Conservation (phyloP, 228 moss, liverwort and hornwort species). For the Sphagnum magellanicum region DNA sequence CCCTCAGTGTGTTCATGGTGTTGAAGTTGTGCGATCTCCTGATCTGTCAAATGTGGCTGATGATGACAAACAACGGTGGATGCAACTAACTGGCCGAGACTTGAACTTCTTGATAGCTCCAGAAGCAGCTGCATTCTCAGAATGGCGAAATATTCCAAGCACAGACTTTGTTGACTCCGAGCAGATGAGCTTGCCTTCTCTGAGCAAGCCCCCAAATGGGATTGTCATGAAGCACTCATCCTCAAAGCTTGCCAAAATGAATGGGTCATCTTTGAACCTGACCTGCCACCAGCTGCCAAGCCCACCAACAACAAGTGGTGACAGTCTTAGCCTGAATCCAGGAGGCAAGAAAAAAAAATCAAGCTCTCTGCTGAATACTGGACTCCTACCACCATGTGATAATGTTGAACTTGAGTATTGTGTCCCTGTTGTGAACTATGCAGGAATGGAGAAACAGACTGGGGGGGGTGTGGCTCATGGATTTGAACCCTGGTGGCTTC, state of each 20-base stretch:
- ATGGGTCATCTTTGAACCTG: constrained; percentile 45
- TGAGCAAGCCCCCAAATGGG: constrained; percentile 61
- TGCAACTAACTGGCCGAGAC: constrained; percentile 76
- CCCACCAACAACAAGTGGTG: constrained; percentile 43
- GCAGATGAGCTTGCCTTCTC: constrained; percentile 58
- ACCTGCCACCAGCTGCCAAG: constrained; percentile 53
- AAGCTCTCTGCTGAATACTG: constrained; percentile 37
- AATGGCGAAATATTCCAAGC: constrained; percentile 72
- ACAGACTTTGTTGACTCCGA: constrained; percentile 59
- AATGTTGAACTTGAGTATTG: constrained; percentile 52
- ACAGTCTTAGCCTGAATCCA: constrained; percentile 54
- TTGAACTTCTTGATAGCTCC: constrained; percentile 68
- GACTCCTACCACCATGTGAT: constrained; percentile 51
- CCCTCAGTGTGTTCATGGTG: constrained; percentile 80
- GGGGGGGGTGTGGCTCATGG: constrained; percentile 9
- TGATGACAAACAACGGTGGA: constrained; percentile 77
- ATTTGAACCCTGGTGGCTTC: constrained; percentile 61
- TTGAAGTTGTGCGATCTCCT: constrained; percentile 72
- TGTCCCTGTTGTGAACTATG: constrained; percentile 60
- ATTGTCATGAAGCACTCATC: constrained; percentile 46
- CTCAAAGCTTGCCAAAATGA: constrained; percentile 45
- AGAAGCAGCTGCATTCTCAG: constrained; percentile 77
- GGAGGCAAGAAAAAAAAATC: constrained; percentile 67
- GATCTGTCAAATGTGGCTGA: constrained; percentile 49
- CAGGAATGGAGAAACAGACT: constrained; percentile 53